phyloP scores from a whole-genome alignment of 2,329 filamentous ascomycete species.

The Fusarium sp. region DNA sequence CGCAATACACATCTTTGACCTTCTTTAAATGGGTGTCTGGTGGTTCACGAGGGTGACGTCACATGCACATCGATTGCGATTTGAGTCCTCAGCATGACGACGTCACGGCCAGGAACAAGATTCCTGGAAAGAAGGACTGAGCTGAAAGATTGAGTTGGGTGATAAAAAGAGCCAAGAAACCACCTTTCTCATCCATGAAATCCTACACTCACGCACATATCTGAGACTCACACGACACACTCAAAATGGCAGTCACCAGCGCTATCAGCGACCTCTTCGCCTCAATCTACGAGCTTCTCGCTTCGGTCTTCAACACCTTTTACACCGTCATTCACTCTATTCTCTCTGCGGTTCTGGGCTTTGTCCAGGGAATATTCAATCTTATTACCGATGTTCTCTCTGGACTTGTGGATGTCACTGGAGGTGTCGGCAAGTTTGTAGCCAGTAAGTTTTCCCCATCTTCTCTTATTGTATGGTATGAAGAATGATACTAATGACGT shows the following conservation, averaged over 20 bases:
- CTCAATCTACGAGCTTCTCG: constrained; percentile 57
- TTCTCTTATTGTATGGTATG: not conserved
- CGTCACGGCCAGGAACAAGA: constrained; percentile 44
- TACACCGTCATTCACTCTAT: constrained; percentile 52
- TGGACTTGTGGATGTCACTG: constrained; percentile 53
- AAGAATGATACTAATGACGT: not conserved
- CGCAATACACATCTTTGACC: constrained; percentile 13
- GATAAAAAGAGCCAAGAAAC: constrained; percentile 9
- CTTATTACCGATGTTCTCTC: constrained; percentile 52
- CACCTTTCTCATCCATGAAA: not conserved
- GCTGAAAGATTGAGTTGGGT: not conserved
- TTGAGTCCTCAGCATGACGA: constrained; percentile 44
- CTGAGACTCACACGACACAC: not conserved
- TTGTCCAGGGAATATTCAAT: constrained; percentile 54
- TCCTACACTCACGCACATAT: no score
- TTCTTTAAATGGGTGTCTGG: constrained; percentile 23
- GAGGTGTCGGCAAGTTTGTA: constrained; percentile 56
- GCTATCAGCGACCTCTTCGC: constrained; percentile 55
- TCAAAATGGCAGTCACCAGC: constrained; percentile 51
- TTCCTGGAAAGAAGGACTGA: not conserved
- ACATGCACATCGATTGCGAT: constrained; percentile 36
- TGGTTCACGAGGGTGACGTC: constrained; percentile 44
- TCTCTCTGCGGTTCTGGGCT: constrained; percentile 51
- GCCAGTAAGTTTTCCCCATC: constrained; percentile 46
- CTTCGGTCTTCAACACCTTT: constrained; percentile 53